phyloP scores from a whole-genome alignment of 1,284 basidiomycete genomes.

The Vanrija sp. region DNA sequence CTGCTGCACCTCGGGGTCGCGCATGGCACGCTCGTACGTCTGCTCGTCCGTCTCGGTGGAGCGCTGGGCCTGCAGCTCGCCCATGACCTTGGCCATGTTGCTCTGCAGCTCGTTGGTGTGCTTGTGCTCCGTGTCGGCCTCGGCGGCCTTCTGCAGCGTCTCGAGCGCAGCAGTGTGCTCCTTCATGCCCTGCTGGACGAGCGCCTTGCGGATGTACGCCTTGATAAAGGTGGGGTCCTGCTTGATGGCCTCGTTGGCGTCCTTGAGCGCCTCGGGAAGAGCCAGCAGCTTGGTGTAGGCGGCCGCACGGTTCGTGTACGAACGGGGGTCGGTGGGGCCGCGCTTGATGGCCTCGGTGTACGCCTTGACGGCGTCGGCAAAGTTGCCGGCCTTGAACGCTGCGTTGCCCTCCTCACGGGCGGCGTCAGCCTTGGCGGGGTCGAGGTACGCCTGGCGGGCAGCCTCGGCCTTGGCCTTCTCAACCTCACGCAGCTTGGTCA shows the following conservation, averaged over 20 bases:
- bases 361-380: conserved; percentile 83
- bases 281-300: conserved; percentile 95
- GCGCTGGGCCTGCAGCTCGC: conserved; percentile 76
- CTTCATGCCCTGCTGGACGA: conserved; percentile 83
- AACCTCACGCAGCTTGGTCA: conserved; percentile 80
- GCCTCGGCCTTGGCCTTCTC: conserved; percentile 76
- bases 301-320: conserved; percentile 95
- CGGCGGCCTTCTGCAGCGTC: conserved; percentile 67
- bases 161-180: conserved; percentile 84
- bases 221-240: conserved; percentile 89
- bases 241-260: conserved; percentile 88
- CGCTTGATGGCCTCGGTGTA: conserved; percentile 98
- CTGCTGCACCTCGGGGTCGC: conserved; percentile 88
- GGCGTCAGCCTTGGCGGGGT: conserved; percentile 75
- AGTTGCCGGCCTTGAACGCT: conserved; percentile 87
- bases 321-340: conserved; percentile 80
- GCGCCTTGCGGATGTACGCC: conserved; percentile 91
- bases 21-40: conserved; percentile 88
- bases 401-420: conserved; percentile 91
- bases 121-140: conserved; percentile 70
- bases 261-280: conserved; percentile 93
- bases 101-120: conserved; percentile 75
- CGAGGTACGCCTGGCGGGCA: conserved; percentile 79
- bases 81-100: conserved; percentile 73
- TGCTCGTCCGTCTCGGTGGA: conserved; percentile 86